Evolutionary conservation across 805 yeast genomes (phyloP).

Genomic region (Wickerhamiella kurtzmanii): DNA sequence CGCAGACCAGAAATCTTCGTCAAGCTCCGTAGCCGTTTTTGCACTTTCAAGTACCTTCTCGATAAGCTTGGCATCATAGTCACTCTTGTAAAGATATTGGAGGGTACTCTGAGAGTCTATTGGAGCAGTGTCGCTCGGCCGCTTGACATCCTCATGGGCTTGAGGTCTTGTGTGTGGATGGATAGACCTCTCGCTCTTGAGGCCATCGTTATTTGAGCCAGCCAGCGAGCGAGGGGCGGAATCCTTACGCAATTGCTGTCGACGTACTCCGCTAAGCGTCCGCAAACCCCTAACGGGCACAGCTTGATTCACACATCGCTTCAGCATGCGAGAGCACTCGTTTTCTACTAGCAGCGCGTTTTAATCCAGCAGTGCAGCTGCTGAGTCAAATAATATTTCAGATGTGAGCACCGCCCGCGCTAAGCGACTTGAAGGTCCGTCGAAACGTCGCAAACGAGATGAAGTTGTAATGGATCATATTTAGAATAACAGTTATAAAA

Average conservation of each 20-base stretch:
- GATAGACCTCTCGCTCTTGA: too few relatives aligned
- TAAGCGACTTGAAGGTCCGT: too few relatives aligned
- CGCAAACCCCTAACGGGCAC: neutral
- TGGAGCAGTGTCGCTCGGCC: too few relatives aligned
- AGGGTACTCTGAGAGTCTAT: neutral
- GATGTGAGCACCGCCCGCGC: too few relatives aligned
- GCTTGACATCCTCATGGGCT: too few relatives aligned
- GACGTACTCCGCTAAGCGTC: neutral
- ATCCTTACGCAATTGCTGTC: neutral
- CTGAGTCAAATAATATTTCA: neutral
- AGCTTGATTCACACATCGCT: neutral
- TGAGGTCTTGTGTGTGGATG: too few relatives aligned
- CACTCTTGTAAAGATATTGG: neutral
- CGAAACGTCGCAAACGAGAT: too few relatives aligned
- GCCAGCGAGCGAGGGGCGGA: too few relatives aligned
- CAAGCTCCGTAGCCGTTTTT: slow-evolving; percentile 8
- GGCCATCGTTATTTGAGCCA: too few relatives aligned
- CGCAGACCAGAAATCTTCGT: slow-evolving; percentile 12
- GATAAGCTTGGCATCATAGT: slow-evolving; percentile 6
- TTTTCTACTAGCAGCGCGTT: neutral
- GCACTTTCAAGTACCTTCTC: slow-evolving; percentile 5
- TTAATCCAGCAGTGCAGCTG: neutral
- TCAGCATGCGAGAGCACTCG: neutral
- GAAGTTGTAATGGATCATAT: too few relatives aligned
- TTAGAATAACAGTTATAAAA: too few relatives aligned